phyloP scores from a whole-genome alignment of 352 stramenopile genomes.

The Globisporangium takayamanum region DNA sequence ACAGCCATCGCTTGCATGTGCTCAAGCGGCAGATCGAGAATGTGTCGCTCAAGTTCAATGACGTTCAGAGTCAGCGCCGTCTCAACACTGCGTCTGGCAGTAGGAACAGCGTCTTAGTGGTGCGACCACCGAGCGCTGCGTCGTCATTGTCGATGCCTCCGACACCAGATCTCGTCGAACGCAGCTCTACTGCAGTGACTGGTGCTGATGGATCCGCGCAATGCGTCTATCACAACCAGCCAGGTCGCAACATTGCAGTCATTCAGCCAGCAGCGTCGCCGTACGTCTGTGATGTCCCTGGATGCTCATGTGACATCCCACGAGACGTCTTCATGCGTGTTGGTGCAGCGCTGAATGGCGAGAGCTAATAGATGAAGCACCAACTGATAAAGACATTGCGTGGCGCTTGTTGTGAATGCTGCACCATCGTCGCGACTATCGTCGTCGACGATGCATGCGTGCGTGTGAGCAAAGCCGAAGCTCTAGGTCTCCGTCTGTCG shows the following conservation, averaged over 20 bases:
- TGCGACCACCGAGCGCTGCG: too few species aligned
- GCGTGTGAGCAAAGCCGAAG: too few species aligned
- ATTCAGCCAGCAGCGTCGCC: neutral
- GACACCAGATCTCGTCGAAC: too few species aligned
- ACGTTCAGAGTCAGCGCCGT: conserved; percentile 4
- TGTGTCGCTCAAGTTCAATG: conserved; percentile 39
- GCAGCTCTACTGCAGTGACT: too few species aligned
- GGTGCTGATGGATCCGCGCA: too few species aligned
- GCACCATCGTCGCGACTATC: too few species aligned
- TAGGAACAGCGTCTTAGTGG: neutral
- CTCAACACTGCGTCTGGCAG: too few species aligned
- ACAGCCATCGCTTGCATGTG: conserved; percentile 25
- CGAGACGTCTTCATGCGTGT: conserved; percentile 54
- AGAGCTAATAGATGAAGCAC: conserved; percentile 11
- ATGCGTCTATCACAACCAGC: neutral
- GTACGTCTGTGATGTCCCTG: conserved; percentile 47
- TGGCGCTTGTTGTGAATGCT: too few species aligned
- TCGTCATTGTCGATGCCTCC: too few species aligned
- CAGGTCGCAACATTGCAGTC: neutral
- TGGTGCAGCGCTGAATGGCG: conserved; percentile 39
- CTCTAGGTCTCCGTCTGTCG: too few species aligned
- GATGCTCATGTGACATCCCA: conserved; percentile 48
- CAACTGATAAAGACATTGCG: too few species aligned
- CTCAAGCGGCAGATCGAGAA: conserved; percentile 55
- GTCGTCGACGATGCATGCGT: too few species aligned